These are phyloP conservation scores for Cercospora sp. DNA, from an alignment of 2,329 filamentous ascomycete species.

Conservation along the genomic window DNA sequence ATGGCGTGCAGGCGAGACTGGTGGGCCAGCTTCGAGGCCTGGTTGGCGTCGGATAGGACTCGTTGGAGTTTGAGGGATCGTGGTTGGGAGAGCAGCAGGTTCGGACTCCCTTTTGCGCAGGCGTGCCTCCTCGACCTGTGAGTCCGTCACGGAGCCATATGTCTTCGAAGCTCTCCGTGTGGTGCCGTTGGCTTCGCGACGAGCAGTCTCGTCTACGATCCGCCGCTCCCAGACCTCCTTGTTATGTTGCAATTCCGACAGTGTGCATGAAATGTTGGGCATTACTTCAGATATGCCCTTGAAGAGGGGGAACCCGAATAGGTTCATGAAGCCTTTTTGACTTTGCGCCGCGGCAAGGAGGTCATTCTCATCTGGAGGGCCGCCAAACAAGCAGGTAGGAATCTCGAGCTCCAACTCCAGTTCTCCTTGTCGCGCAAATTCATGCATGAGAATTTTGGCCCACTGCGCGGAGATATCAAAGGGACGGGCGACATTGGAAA, in stretches of 20 bases:
- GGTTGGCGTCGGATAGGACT: constrained; percentile 28
- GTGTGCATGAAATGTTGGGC: constrained; percentile 79
- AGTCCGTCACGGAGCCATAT: constrained; percentile 35
- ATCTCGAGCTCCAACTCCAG: constrained; percentile 91
- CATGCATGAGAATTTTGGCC: constrained; percentile 92
- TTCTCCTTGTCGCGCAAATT: constrained; percentile 87
- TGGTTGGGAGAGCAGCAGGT: constrained; percentile 29
- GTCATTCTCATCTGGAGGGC: constrained; percentile 78
- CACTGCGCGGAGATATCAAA: constrained; percentile 81
- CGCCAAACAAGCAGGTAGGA: constrained; percentile 78
- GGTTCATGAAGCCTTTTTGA: constrained; percentile 94
- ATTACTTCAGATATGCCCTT: constrained; percentile 83
- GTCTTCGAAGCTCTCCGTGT: constrained; percentile 31
- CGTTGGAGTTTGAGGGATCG: constrained; percentile 27
- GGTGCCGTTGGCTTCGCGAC: constrained; percentile 36
- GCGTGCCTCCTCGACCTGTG: constrained; percentile 37
- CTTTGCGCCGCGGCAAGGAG: constrained; percentile 78
- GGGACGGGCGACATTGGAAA: constrained; percentile 91
- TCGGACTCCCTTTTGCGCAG: constrained; percentile 35
- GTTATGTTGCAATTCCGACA: constrained; percentile 78
- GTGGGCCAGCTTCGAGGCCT: constrained; percentile 18
- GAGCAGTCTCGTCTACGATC: constrained; percentile 64
- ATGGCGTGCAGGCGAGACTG: constrained; percentile 23
- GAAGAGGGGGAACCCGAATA: constrained; percentile 92
- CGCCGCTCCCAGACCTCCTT: constrained; percentile 70